These are phyloP conservation scores for Globisporangium megalacanthum DNA, from an alignment of 352 stramenopile genomes.

Conservation along the genomic window DNA sequence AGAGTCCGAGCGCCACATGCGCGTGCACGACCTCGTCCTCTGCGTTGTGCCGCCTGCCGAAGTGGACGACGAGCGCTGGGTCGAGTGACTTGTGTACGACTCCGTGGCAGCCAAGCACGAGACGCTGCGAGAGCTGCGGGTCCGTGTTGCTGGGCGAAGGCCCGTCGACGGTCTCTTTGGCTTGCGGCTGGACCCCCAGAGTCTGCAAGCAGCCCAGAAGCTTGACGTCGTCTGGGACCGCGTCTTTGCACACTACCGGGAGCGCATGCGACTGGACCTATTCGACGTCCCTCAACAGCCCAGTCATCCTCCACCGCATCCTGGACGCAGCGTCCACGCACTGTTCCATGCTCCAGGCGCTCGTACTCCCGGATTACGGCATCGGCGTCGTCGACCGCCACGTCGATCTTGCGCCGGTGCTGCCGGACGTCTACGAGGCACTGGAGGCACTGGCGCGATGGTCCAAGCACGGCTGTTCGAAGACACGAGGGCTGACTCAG, in stretches of 20 bases:
- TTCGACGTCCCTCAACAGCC: constrained; percentile 9
- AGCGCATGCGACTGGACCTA: constrained; percentile 14
- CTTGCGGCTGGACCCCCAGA: neutral
- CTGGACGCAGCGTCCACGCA: constrained; percentile 8
- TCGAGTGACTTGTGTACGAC: neutral
- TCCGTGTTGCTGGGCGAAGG: neutral
- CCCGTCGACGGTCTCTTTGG: neutral
- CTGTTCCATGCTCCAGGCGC: constrained; percentile 7
- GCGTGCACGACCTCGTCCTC: neutral
- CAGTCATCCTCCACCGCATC: constrained; percentile 1
- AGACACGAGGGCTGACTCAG: constrained; percentile 12
- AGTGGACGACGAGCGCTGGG: neutral
- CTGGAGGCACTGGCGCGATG: constrained; percentile 14
- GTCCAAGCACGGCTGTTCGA: constrained; percentile 1
- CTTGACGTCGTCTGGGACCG: constrained; percentile 11
- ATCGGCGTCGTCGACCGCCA: neutral
- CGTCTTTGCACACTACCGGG: constrained; percentile 6
- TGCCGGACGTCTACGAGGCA: constrained; percentile 11
- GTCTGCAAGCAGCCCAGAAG: neutral
- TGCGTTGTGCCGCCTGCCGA: neutral
- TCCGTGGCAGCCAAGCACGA: neutral
- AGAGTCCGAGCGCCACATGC: neutral
- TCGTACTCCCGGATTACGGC: constrained; percentile 8
- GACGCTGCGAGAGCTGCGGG: neutral
- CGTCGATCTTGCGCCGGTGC: constrained; percentile 1